These are phyloP conservation scores for Calonectria fujianensis DNA, from an alignment of 2,329 filamentous ascomycete genomes.

Conservation along the genomic window DNA sequence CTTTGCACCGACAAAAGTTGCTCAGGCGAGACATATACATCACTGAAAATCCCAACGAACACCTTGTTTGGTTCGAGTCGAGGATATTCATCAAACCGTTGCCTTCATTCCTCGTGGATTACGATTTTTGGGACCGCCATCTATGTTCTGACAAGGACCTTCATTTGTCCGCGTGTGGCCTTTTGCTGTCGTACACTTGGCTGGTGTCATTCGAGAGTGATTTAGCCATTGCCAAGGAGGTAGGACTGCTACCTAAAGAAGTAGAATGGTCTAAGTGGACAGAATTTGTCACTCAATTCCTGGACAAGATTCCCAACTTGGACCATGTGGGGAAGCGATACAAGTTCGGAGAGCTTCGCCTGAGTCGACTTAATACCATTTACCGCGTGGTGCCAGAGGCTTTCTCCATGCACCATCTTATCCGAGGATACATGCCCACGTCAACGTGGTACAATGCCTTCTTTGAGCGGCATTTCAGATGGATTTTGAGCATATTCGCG, in stretches of 20 bases:
- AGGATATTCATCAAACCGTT: slow-evolving; percentile 38
- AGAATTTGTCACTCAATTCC: slow-evolving; percentile 19
- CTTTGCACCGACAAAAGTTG: slow-evolving; percentile 37
- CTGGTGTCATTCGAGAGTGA: slow-evolving; percentile 33
- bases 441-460: slow-evolving; percentile 30
- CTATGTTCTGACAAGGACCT: slow-evolving; percentile 5
- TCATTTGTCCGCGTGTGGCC: slow-evolving; percentile 23
- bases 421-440: slow-evolving; percentile 31
- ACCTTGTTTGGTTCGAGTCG: slow-evolving; percentile 38
- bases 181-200: slow-evolving; percentile 36
- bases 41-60: slow-evolving; percentile 37
- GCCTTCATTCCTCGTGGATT: slow-evolving; percentile 34
- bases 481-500: slow-evolving; percentile 35
- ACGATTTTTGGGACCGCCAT: slow-evolving; percentile 30
- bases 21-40: slow-evolving; percentile 34
- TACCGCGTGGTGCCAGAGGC: slow-evolving; percentile 18
- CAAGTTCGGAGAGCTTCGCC: slow-evolving; percentile 39
- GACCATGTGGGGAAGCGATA: slow-evolving; percentile 24
- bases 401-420: slow-evolving; percentile 12
- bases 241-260: slow-evolving; percentile 10
- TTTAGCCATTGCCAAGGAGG: slow-evolving; percentile 21
- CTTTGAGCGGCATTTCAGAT: slow-evolving; percentile 36
- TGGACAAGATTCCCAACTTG: neutral
- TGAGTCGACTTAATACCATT: slow-evolving; percentile 40
- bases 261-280: slow-evolving; percentile 34